Conservation (phyloP, 2,329 filamentous ascomycete species). For the Colletotrichum brevisporum region DNA sequence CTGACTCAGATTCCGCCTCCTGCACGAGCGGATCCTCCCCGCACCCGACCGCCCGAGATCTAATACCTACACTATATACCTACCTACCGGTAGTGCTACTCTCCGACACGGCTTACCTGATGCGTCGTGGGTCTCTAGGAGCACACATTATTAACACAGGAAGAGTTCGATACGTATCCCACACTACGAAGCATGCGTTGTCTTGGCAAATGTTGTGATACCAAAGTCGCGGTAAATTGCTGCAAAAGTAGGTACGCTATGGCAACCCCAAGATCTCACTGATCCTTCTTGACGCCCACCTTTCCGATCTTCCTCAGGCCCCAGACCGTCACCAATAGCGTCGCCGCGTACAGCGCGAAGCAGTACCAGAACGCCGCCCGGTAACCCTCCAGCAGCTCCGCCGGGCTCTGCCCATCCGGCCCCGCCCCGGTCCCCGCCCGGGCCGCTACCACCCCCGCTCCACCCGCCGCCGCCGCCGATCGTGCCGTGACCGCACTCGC, state of each 20-base stretch:
- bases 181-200: too few species aligned
- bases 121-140: too few species aligned
- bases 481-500: slow-evolving; percentile 59
- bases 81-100: too few species aligned
- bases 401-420: slow-evolving; percentile 40
- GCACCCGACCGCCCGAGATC: slow-evolving; percentile 13
- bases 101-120: too few species aligned
- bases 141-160: too few species aligned
- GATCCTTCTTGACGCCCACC: slow-evolving; percentile 62
- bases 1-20: slow-evolving; percentile 18
- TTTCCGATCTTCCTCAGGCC: slow-evolving; percentile 62
- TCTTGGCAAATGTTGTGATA: not conserved
- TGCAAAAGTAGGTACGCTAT: too few species aligned
- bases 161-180: not conserved
- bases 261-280: slow-evolving; percentile 33
- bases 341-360: slow-evolving; percentile 55
- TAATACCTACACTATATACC: not conserved
- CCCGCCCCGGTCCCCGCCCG: slow-evolving; percentile 45
- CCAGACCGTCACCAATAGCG: slow-evolving; percentile 54
- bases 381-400: slow-evolving; percentile 65
- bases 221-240: too few species aligned
- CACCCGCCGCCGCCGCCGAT: slow-evolving; percentile 42
- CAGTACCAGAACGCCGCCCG: slow-evolving; percentile 68
- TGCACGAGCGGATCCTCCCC: not conserved
- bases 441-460: slow-evolving; percentile 57